These are phyloP conservation scores for Cerrena zonata DNA, from an alignment of 1,284 basidiomycete genomes.

Conservation along the genomic window DNA sequence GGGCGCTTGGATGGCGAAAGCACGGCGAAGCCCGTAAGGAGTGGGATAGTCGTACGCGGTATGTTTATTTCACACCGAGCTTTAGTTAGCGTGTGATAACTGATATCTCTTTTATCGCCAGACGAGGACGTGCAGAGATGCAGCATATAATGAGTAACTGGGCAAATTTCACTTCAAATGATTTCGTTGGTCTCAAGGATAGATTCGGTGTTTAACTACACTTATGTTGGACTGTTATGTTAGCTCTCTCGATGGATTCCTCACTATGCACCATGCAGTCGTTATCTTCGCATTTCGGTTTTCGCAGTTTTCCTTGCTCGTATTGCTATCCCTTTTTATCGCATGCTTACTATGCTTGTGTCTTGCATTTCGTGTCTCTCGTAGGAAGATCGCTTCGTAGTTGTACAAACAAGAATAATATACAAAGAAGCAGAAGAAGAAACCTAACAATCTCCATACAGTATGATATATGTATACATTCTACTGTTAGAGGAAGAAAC, in stretches of 20 bases:
- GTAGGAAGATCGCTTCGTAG: too few relatives aligned
- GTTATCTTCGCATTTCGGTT: too few relatives aligned
- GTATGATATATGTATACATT: not conserved
- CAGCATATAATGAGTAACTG: not conserved
- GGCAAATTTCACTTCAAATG: not conserved
- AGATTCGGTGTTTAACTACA: not conserved
- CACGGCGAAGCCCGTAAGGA: not conserved
- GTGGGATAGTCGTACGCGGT: not conserved
- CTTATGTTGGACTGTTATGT: not conserved
- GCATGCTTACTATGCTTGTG: too few relatives aligned
- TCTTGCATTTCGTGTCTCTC: too few relatives aligned
- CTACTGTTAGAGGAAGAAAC: conserved; percentile 36
- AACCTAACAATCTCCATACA: too few relatives aligned
- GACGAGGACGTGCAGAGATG: not conserved
- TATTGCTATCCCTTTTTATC: too few relatives aligned
- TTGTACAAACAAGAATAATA: not conserved
- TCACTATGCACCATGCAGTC: too few relatives aligned
- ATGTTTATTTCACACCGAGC: not conserved
- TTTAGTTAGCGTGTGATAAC: not conserved
- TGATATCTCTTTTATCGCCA: not conserved
- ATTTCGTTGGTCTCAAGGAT: not conserved
- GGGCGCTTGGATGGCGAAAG: not conserved
- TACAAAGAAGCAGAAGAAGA: too few relatives aligned
- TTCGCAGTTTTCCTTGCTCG: too few relatives aligned
- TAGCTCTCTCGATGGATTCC: too few relatives aligned